Percentiles rank a stretch among this genome's conserved stretches.
These are phyloP conservation scores for Favolaschia claudopus DNA, from an alignment of 768 basidiomycete species.

Conservation along the genomic window DNA sequence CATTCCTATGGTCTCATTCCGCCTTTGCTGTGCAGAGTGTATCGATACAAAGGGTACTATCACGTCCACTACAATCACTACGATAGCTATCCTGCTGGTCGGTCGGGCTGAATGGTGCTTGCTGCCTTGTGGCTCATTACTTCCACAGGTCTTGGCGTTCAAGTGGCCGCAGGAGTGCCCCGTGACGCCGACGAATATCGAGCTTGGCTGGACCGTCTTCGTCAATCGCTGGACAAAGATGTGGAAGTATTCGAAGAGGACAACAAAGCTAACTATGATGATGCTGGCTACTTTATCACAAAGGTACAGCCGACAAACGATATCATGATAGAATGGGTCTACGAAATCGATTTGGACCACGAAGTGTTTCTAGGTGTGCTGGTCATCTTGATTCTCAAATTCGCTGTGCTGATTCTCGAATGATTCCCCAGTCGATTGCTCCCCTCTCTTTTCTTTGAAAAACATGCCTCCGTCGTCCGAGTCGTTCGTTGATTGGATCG, in stretches of 20 bases:
- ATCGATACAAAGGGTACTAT: slow-evolving; percentile 32
- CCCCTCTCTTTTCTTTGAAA: slow-evolving; percentile 13
- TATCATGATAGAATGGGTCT: slow-evolving; percentile 36
- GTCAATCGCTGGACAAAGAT: slow-evolving; percentile 12
- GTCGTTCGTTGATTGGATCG: slow-evolving; percentile 22
- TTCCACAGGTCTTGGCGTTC: slow-evolving; percentile 25
- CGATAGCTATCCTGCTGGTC: slow-evolving; percentile 31
- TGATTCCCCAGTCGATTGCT: slow-evolving; percentile 34
- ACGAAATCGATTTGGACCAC: slow-evolving; percentile 38
- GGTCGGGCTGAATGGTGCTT: neutral
- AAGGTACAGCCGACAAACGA: slow-evolving; percentile 22
- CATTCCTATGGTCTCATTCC: neutral
- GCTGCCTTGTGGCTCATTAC: neutral
- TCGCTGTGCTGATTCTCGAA: slow-evolving; percentile 17
- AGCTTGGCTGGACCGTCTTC: slow-evolving; percentile 20
- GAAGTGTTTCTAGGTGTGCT: slow-evolving; percentile 32
- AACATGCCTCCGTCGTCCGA: slow-evolving; percentile 22
- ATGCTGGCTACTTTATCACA: neutral
- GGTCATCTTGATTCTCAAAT: too few relatives aligned
- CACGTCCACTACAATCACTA: slow-evolving; percentile 27
- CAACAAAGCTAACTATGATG: neutral
- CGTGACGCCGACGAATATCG: slow-evolving; percentile 15
- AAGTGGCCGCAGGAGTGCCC: slow-evolving; percentile 30
- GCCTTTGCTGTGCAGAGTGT: slow-evolving; percentile 18
- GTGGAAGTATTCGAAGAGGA: slow-evolving; percentile 10